Evolutionary conservation across 1,139 yeast genomes (phyloP).

Genomic region (Sugiyamaella xylanicola): DNA sequence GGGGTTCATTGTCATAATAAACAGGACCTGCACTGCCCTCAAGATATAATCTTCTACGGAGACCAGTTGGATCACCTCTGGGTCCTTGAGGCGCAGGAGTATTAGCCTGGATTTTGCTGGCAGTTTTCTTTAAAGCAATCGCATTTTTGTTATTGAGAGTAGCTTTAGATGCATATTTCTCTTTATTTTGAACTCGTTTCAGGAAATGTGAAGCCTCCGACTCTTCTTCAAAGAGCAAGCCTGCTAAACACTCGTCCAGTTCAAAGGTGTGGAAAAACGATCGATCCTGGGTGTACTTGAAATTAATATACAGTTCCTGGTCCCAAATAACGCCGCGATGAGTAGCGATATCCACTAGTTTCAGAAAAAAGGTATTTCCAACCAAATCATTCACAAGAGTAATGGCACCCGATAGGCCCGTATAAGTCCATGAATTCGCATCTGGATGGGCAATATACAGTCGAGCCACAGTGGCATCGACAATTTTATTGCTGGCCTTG

Average conservation of each 20-base stretch:
- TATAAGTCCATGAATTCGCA: constrained; percentile 76
- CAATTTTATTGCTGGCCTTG: constrained; percentile 79
- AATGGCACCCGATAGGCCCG: constrained; percentile 88
- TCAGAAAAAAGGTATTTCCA: constrained; percentile 90
- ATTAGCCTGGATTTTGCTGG: constrained; percentile 42
- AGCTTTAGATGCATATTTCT: constrained; percentile 82
- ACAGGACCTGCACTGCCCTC: constrained; percentile 50
- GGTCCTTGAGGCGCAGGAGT: constrained; percentile 61
- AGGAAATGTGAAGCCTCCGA: constrained; percentile 83
- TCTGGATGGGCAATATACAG: constrained; percentile 89
- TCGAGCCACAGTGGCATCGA: constrained; percentile 89
- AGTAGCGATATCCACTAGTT: constrained; percentile 80
- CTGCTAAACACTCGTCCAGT: constrained; percentile 87
- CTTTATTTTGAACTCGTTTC: constrained; percentile 72
- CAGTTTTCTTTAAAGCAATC: constrained; percentile 60
- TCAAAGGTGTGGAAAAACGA: constrained; percentile 95
- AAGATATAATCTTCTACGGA: constrained; percentile 58
- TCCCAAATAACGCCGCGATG: constrained; percentile 93
- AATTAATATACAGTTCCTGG: constrained; percentile 87
- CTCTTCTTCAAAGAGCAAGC: constrained; percentile 85
- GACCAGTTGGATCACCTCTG: constrained; percentile 56
- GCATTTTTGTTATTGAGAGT: constrained; percentile 87
- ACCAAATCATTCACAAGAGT: constrained; percentile 88
- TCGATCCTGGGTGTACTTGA: constrained; percentile 89
- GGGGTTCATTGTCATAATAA: constrained; percentile 79